These are phyloP conservation scores for Berkeleyomyces basicola DNA, from an alignment of 2,329 filamentous ascomycete species.

Conservation along the genomic window DNA sequence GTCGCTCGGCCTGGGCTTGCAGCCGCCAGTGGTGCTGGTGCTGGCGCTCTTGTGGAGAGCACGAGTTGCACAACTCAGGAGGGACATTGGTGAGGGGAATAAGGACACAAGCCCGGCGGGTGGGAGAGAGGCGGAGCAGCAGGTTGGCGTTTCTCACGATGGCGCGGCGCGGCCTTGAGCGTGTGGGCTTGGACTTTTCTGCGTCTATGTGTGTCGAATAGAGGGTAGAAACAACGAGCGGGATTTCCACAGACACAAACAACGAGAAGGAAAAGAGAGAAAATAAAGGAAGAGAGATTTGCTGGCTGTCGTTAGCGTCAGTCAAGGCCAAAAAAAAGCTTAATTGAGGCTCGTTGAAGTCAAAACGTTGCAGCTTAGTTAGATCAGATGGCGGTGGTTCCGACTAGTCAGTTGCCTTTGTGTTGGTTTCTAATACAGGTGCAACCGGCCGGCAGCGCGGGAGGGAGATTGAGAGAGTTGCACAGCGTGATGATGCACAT, in stretches of 20 bases:
- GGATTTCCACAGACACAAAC: not conserved
- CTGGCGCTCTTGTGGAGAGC: not conserved
- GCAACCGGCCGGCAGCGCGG: too few species aligned
- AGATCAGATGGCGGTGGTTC: too few species aligned
- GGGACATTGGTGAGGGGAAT: constrained; percentile 3
- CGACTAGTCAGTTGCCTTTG: too few species aligned
- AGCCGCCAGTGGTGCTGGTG: not conserved
- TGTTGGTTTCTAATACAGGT: too few species aligned
- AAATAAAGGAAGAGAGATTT: not conserved
- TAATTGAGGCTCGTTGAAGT: not conserved
- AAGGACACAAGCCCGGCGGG: not conserved
- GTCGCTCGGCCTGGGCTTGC: not conserved
- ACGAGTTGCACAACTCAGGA: constrained; percentile 8
- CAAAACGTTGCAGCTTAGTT: not conserved
- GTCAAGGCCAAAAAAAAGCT: not conserved
- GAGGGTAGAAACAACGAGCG: not conserved
- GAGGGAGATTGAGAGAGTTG: too few species aligned
- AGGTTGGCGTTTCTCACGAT: not conserved
- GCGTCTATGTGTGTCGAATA: not conserved
- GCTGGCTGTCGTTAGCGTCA: not conserved
- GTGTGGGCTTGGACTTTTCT: not conserved
- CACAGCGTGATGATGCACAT: too few species aligned
- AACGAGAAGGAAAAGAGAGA: not conserved
- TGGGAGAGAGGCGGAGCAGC: not conserved
- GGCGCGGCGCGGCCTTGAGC: not conserved